phyloP scores from a whole-genome alignment of 768 basidiomycete genomes.

The Phanerochaete sordida region DNA sequence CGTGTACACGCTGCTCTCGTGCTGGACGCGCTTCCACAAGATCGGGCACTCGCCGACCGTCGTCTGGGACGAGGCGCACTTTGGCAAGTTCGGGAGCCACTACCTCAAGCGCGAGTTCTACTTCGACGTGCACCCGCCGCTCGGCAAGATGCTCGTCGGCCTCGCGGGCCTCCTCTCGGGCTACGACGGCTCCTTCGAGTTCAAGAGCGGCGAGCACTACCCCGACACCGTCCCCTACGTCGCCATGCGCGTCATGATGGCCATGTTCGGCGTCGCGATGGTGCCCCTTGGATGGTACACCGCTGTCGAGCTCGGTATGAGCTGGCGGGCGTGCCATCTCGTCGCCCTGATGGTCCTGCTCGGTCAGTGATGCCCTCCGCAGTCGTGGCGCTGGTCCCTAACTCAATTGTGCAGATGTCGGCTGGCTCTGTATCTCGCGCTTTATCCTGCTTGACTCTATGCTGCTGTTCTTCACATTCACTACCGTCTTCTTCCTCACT shows the following conservation, averaged over 20 bases:
- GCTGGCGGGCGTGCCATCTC: constrained; percentile 82
- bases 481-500: constrained; percentile 89
- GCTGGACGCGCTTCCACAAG: constrained; percentile 92
- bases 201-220: constrained; percentile 88
- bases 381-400: too few relatives aligned
- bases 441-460: constrained; percentile 98
- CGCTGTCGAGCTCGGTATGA: constrained; percentile 91
- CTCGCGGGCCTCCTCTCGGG: constrained; percentile 88
- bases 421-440: constrained; percentile 94
- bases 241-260: constrained; percentile 93
- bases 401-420: constrained; percentile 63
- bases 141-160: constrained; percentile 99
- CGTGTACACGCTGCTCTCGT: constrained; percentile 88
- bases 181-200: constrained; percentile 90
- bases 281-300: constrained; percentile 98
- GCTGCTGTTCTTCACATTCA: constrained; percentile 98
- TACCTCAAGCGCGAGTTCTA: constrained; percentile 99
- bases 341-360: constrained; percentile 91
- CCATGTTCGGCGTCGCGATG: constrained; percentile 91
- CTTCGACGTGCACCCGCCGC: constrained; percentile 97
- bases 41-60: constrained; percentile 86
- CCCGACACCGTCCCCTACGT: constrained; percentile 85
- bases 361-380: constrained; percentile 46
- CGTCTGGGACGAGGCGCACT: constrained; percentile 99
- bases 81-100: constrained; percentile 97